A percentile compares a stretch with the other conserved stretches of the same genome.
Evolutionary conservation across 495 filamentous ascomycete genomes (phyloP).

Genomic region (Neurospora terricola): DNA sequence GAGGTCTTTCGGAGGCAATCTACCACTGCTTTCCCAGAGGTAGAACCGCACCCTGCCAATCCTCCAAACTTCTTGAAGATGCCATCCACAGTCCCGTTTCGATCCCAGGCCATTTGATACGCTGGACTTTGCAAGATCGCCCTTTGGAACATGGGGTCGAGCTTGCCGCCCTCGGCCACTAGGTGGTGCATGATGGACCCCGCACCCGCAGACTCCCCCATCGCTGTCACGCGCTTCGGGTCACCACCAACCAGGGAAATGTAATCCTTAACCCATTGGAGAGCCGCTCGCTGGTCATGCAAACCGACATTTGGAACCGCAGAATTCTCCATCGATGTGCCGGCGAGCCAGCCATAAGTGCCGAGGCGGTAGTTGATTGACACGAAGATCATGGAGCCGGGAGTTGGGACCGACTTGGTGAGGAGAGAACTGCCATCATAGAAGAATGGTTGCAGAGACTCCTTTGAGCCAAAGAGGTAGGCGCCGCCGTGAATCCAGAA

Average conservation of each 20-base stretch:
- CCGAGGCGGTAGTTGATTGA: conserved; percentile 54
- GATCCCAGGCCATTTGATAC: conserved; percentile 34
- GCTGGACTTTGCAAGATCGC: conserved; percentile 41
- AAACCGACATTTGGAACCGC: conserved; percentile 40
- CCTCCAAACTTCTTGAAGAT: conserved; percentile 35
- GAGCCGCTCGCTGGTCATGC: conserved; percentile 38
- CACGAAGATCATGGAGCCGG: conserved; percentile 43
- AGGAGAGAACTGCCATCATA: conserved; percentile 37
- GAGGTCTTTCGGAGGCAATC: conserved; percentile 31
- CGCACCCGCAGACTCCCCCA: conserved; percentile 61
- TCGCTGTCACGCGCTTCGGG: conserved; percentile 49
- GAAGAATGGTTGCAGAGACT: conserved; percentile 13
- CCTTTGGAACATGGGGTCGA: conserved; percentile 36
- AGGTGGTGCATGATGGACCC: conserved; percentile 57
- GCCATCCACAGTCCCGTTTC: conserved; percentile 24
- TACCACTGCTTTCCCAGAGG: not conserved
- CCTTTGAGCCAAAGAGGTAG: conserved; percentile 44
- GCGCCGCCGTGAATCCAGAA: conserved; percentile 56
- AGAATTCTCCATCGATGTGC: conserved; percentile 36
- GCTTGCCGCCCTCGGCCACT: conserved; percentile 43
- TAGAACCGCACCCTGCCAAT: conserved; percentile 37
- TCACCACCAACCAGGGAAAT: conserved; percentile 61
- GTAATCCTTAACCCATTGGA: conserved; percentile 60
- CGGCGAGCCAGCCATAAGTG: conserved; percentile 45
- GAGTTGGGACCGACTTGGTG: conserved; percentile 24